Evolutionary conservation across 2,329 filamentous ascomycete genomes (phyloP).

Genomic region (Apiospora phragmitis): DNA sequence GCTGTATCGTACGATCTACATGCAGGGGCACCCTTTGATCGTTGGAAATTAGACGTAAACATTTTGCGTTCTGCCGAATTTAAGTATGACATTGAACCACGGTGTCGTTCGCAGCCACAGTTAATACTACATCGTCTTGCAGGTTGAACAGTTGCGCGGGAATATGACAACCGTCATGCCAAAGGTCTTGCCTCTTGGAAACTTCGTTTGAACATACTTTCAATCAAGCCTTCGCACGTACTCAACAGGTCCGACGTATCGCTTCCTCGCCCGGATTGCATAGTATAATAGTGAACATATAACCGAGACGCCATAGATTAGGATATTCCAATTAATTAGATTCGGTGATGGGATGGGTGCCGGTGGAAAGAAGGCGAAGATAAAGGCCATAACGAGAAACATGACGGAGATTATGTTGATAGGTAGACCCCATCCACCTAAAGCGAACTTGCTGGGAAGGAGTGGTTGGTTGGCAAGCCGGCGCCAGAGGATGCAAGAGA

Average conservation of each 20-base stretch:
- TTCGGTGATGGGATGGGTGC: neutral
- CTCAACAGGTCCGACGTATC: constrained; percentile 5
- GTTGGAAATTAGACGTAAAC: too few species aligned
- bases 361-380: constrained; percentile 57
- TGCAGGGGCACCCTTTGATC: too few species aligned
- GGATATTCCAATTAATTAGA: constrained; percentile 1
- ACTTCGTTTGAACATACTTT: too few species aligned
- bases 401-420: constrained; percentile 50
- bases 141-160: too few species aligned
- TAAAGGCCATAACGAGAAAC: constrained; percentile 51
- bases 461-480: constrained; percentile 35
- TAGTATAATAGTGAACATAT: neutral
- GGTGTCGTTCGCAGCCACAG: too few species aligned
- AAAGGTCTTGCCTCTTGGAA: too few species aligned
- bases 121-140: too few species aligned
- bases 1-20: too few species aligned
- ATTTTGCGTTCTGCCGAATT: too few species aligned
- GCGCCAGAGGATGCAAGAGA: constrained; percentile 34
- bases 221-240: neutral
- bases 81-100: too few species aligned
- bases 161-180: too few species aligned
- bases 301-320: neutral
- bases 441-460: constrained; percentile 37
- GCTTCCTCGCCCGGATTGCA: neutral
- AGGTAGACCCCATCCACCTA: constrained; percentile 44